Percentiles rank a stretch among this genome's conserved stretches.
Evolutionary conservation across 352 stramenopile genomes (phyloP).

Genomic region (Achlya hypogyna): DNA sequence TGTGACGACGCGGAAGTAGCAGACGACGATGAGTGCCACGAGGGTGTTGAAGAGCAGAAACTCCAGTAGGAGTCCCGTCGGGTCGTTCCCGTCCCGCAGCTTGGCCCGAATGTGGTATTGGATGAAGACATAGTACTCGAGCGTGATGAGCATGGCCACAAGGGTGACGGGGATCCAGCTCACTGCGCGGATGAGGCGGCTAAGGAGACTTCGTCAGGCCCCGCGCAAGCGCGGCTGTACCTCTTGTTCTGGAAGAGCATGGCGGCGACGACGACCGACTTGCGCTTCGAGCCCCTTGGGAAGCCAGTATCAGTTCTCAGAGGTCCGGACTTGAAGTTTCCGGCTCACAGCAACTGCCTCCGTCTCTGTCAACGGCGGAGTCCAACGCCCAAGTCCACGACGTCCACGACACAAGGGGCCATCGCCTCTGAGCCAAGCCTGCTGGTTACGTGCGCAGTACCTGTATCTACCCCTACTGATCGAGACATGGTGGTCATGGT

Average conservation of each 20-base stretch:
- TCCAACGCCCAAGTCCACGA: too few relatives aligned
- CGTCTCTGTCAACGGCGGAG: too few relatives aligned
- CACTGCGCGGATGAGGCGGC: slow-evolving; percentile 3
- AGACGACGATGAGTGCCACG: slow-evolving; percentile 34
- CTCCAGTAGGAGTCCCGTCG: slow-evolving; percentile 31
- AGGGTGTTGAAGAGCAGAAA: slow-evolving; percentile 50
- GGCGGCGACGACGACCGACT: neutral
- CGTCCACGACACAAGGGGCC: too few relatives aligned
- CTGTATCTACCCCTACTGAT: too few relatives aligned
- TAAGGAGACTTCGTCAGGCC: neutral
- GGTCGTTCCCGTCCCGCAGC: slow-evolving; percentile 21
- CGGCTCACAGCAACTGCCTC: too few relatives aligned
- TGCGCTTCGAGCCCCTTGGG: too few relatives aligned
- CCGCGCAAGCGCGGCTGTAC: neutral
- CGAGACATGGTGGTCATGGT: too few relatives aligned
- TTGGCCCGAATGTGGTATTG: slow-evolving; percentile 37
- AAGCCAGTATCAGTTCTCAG: too few relatives aligned
- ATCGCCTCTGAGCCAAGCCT: too few relatives aligned
- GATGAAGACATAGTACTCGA: slow-evolving; percentile 69
- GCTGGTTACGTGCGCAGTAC: too few relatives aligned
- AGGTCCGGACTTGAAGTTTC: too few relatives aligned
- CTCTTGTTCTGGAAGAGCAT: slow-evolving; percentile 20
- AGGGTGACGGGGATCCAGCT: slow-evolving; percentile 46
- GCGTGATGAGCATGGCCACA: slow-evolving; percentile 40
- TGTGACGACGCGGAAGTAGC: slow-evolving; percentile 65